Evolutionary conservation across 176 grass and related monocot species (phyloP).

Genomic region (Avena eriantha): DNA sequence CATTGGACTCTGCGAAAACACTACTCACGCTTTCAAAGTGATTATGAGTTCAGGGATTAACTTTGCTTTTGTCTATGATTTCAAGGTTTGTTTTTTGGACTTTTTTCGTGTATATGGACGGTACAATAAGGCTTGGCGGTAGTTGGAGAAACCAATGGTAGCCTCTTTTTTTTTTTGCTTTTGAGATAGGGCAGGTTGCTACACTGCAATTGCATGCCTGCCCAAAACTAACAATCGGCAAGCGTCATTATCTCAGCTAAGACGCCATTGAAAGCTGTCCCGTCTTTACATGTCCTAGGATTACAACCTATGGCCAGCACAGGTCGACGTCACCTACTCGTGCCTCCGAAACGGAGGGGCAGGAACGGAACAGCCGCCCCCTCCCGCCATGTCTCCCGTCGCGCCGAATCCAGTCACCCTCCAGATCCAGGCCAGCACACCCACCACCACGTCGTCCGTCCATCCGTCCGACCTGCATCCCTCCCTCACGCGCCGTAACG

Average conservation of each 20-base stretch:
- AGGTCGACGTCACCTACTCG: background rate
- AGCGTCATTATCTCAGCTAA: background rate
- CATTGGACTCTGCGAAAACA: no score
- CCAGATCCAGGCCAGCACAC: constrained; percentile 31
- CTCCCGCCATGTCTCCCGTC: background rate
- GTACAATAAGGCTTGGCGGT: no score
- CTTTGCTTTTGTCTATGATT: no score
- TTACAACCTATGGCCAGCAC: background rate
- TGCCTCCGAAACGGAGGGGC: constrained; percentile 31
- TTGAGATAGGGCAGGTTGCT: no score
- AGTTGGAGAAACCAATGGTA: no score
- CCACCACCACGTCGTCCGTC: background rate
- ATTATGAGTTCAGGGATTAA: no score
- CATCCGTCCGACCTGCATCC: background rate
- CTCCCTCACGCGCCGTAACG: background rate
- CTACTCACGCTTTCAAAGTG: no score
- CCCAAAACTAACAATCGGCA: background rate
- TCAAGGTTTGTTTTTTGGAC: no score
- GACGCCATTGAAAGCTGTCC: background rate
- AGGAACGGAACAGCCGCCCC: constrained; percentile 38
- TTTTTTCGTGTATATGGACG: no score
- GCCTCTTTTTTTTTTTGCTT: no score
- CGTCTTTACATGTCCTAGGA: background rate
- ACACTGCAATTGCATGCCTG: no score
- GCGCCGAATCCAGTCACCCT: constrained; percentile 6